Conservation (phyloP, 768 basidiomycete species). For the Coprinellus micaceus region DNA sequence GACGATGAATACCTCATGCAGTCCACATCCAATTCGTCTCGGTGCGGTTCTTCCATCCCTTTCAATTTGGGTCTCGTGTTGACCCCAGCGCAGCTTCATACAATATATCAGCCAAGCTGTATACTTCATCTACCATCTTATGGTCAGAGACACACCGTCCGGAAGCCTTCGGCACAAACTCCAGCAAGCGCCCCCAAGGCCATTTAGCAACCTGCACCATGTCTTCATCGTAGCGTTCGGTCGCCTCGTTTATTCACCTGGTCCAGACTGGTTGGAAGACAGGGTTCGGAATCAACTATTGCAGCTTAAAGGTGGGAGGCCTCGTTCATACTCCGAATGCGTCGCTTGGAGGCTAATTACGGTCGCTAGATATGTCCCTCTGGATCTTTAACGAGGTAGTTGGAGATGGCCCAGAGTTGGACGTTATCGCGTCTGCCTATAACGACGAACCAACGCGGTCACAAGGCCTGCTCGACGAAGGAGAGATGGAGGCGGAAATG, state of each 20-base stretch:
- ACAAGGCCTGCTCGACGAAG: constrained; percentile 41
- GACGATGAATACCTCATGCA: constrained; percentile 44
- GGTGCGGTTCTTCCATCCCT: constrained; percentile 25
- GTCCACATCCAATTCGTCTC: constrained; percentile 30
- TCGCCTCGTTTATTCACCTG: constrained; percentile 65
- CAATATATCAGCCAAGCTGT: constrained; percentile 49
- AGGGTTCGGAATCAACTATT: constrained; percentile 39
- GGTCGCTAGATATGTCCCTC: constrained; percentile 51
- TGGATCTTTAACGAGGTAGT: constrained; percentile 45
- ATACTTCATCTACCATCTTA: constrained; percentile 60
- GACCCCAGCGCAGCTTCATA: constrained; percentile 39
- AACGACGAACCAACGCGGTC: background rate
- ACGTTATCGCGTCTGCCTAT: constrained; percentile 33
- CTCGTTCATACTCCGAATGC: background rate
- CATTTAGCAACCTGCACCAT: constrained; percentile 61
- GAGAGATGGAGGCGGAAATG: constrained; percentile 53
- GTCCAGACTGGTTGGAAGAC: constrained; percentile 54
- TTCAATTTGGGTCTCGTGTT: background rate
- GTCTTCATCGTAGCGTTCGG: constrained; percentile 77
- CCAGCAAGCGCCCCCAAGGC: constrained; percentile 47
- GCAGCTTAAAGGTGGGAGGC: constrained; percentile 43
- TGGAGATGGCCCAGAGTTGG: constrained; percentile 71
- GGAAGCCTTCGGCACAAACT: constrained; percentile 58
- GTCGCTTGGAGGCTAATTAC: constrained; percentile 4
- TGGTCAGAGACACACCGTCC: constrained; percentile 45